phyloP scores from a whole-genome alignment of 208 protist genomes.

The Leishmania turanica region DNA sequence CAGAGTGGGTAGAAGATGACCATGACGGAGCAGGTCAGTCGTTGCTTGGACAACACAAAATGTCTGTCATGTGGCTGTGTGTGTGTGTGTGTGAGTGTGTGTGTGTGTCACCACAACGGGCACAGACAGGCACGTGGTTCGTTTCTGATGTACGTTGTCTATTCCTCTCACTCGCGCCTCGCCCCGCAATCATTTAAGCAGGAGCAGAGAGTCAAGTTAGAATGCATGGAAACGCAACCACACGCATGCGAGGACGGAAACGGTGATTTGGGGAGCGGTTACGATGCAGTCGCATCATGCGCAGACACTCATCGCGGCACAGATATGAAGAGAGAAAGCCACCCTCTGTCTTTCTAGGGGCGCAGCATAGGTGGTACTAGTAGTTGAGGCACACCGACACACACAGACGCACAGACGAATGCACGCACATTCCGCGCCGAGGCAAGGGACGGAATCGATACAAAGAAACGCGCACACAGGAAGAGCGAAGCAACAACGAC shows the following conservation, averaged over 20 bases:
- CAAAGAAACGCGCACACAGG: not conserved
- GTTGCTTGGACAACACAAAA: not conserved
- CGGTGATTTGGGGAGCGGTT: not conserved
- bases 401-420: not conserved
- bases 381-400: not conserved
- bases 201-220: not conserved
- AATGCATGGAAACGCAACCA: not conserved
- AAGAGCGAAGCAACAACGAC: not conserved
- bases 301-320: not conserved
- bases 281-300: not conserved
- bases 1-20: not conserved
- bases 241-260: not conserved
- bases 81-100: not conserved
- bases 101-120: not conserved
- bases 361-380: not conserved
- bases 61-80: not conserved
- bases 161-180: not conserved
- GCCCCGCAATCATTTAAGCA: not conserved
- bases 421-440: not conserved
- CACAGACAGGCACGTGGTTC: not conserved
- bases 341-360: not conserved
- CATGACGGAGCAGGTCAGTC: not conserved
- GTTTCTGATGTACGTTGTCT: not conserved
- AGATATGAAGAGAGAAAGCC: not conserved
- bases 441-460: not conserved